Conservation (phyloP, 768 basidiomycete genomes). For the Hirschioporus abietinus region DNA sequence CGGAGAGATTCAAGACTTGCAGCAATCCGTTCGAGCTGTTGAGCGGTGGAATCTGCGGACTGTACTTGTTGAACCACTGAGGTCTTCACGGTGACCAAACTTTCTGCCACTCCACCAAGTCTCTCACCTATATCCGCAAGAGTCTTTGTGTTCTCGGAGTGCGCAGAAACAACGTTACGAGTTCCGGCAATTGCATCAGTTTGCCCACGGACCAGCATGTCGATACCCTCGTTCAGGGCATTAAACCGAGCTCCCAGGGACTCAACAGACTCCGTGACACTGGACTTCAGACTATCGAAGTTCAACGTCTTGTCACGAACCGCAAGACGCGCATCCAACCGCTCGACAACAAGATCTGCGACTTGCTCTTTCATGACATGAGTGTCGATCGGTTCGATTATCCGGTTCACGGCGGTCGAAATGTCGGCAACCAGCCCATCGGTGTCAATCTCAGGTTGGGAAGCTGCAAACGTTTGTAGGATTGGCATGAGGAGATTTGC, state of each 20-base stretch:
- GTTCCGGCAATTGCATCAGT: conserved; percentile 32
- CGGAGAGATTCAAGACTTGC: conserved; percentile 42
- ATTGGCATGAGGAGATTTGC: conserved; percentile 67
- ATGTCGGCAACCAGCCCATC: conserved; percentile 54
- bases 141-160: conserved; percentile 34
- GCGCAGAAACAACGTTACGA: conserved; percentile 33
- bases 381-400: conserved; percentile 72
- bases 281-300: conserved; percentile 50
- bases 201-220: conserved; percentile 39
- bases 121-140: conserved; percentile 45
- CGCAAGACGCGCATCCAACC: conserved; percentile 74
- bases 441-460: conserved; percentile 39
- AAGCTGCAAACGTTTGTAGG: conserved; percentile 39
- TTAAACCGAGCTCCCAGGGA: conserved; percentile 28
- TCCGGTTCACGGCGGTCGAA: conserved; percentile 61
- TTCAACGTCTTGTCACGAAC: conserved; percentile 71
- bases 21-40: conserved; percentile 17
- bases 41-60: conserved; percentile 15
- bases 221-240: conserved; percentile 35
- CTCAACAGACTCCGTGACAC: conserved; percentile 49
- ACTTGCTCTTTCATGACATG: conserved; percentile 89
- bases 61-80: conserved; percentile 15
- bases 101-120: conserved; percentile 38
- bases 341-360: conserved; percentile 81
- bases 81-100: conserved; percentile 30